Conservation (phyloP, 345 rosid species). For the Eucalyptus caleyi region DNA sequence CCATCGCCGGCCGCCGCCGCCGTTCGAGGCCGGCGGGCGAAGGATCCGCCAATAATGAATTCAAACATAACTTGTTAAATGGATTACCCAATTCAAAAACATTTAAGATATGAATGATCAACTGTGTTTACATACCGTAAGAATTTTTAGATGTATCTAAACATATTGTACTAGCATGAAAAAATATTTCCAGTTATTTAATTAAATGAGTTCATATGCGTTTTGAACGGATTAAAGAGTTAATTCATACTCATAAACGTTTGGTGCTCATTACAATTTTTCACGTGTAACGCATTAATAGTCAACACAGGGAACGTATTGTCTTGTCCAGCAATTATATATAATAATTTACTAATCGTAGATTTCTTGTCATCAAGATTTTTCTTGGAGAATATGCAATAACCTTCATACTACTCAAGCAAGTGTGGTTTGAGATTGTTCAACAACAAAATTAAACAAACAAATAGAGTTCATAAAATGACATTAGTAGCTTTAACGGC, state of each 20-base stretch:
- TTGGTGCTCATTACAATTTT: neutral
- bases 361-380: neutral
- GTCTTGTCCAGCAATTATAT: neutral
- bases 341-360: neutral
- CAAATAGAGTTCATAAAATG: neutral
- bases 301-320: neutral
- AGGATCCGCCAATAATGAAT: neutral
- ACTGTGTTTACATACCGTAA: neutral
- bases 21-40: too few relatives aligned
- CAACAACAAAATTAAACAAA: neutral
- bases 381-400: neutral
- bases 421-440: neutral
- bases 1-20: too few relatives aligned
- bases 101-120: neutral
- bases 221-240: neutral
- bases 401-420: neutral
- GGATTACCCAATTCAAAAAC: neutral
- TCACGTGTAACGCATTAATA: neutral
- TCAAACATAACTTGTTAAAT: neutral
- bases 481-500: neutral
- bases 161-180: too few relatives aligned
- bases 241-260: neutral
- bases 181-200: neutral
- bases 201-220: neutral
- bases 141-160: neutral